Conservation (phyloP, 192 early-diverging fungal genomes). For the Backusella australiensis region DNA sequence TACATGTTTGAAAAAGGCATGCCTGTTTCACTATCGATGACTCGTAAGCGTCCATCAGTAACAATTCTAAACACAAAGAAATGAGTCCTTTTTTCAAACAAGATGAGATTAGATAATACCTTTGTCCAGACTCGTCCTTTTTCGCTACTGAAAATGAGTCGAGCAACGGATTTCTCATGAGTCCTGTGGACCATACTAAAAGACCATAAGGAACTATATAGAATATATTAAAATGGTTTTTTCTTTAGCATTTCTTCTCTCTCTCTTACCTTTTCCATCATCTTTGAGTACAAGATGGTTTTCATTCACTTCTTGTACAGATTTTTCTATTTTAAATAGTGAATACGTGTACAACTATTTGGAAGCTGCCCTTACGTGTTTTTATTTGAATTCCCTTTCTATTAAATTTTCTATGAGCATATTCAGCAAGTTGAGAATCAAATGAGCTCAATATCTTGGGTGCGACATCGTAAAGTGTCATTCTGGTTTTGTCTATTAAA, state of each 20-base stretch:
- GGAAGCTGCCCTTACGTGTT: conserved; percentile 45
- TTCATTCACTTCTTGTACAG: conserved; percentile 50
- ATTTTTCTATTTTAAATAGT: conserved; percentile 14
- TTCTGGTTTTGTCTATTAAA: conserved; percentile 50
- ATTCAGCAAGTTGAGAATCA: conserved; percentile 69
- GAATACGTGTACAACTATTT: no score
- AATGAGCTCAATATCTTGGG: conserved; percentile 76
- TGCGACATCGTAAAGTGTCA: conserved; percentile 74
- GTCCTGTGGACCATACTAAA: conserved; percentile 76
- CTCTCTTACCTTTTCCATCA: conserved; percentile 37
- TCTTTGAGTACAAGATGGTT: conserved; percentile 51
- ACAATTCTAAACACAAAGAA: conserved; percentile 50
- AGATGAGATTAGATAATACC: conserved; percentile 9
- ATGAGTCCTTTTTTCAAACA: background rate
- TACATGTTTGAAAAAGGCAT: conserved; percentile 56
- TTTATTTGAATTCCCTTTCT: conserved; percentile 76
- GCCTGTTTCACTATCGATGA: conserved; percentile 60
- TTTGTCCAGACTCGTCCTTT: conserved; percentile 27
- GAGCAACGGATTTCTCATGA: conserved; percentile 60
- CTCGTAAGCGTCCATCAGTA: conserved; percentile 74
- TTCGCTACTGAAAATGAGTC: conserved; percentile 47
- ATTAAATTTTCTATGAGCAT: conserved; percentile 71
- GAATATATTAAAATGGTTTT: background rate
- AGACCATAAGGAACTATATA: conserved; percentile 59
- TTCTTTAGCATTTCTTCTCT: no score